Conservation (phyloP, 192 early-diverging fungal species). For the Coemansia sp. region DNA sequence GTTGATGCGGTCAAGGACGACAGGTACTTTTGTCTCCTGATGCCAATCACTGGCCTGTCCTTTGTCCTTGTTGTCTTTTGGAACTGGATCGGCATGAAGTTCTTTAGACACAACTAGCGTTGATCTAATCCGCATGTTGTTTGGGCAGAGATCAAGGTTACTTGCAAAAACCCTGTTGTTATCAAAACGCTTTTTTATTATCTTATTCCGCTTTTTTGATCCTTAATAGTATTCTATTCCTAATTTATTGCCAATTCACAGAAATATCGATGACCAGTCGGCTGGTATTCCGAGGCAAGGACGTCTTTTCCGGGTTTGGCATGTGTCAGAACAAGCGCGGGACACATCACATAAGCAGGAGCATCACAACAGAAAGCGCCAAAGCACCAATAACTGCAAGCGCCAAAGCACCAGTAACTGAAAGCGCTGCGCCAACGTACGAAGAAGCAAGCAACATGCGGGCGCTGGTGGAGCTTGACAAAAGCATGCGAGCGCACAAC, state of each 20-base stretch:
- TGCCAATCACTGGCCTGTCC: slow-evolving; percentile 79
- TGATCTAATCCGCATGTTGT: background rate
- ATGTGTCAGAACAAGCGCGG: background rate
- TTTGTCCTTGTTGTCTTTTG: slow-evolving; percentile 77
- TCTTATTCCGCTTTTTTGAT: background rate
- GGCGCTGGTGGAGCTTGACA: background rate
- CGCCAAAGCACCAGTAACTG: no score
- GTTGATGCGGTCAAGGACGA: slow-evolving; percentile 76
- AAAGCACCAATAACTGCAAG: no score
- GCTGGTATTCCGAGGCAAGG: background rate
- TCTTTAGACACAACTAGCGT: slow-evolving; percentile 80
- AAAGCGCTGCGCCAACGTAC: no score
- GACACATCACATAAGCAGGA: background rate
- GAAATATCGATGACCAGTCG: background rate
- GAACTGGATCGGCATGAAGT: slow-evolving; percentile 97
- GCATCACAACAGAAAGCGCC: no score
- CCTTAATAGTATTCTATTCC: background rate
- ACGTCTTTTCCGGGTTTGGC: background rate
- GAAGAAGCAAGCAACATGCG: background rate
- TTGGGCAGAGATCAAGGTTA: background rate
- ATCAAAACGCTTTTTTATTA: background rate
- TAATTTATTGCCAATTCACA: background rate
- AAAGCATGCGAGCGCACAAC: background rate
- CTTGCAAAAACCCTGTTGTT: no score
- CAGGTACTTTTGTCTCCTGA: slow-evolving; percentile 79